Evolutionary conservation across 176 grass and related monocot genomes (phyloP).

Genomic region (Canna indica): DNA sequence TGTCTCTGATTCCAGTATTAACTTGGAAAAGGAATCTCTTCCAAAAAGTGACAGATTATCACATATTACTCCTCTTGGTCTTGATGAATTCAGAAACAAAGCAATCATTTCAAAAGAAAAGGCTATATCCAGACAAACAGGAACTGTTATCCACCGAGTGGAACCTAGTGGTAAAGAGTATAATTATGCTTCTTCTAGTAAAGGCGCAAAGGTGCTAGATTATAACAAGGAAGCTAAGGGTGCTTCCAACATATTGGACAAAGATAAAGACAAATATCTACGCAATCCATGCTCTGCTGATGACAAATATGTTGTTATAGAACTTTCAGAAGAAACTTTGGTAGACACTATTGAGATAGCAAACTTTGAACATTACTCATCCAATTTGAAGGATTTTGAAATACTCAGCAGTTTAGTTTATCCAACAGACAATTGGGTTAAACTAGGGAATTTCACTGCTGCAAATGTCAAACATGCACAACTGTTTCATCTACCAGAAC

Average conservation of each 20-base stretch:
- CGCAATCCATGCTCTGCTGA: slow-evolving; percentile 91
- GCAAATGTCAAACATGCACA: slow-evolving; percentile 67
- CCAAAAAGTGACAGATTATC: slow-evolving; percentile 37
- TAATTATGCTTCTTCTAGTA: slow-evolving; percentile 78
- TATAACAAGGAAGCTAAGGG: slow-evolving; percentile 97
- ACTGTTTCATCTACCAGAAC: slow-evolving; percentile 52
- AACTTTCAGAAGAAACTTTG: slow-evolving; percentile 97
- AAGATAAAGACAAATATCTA: slow-evolving; percentile 91
- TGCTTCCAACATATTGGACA: slow-evolving; percentile 89
- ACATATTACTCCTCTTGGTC: slow-evolving; percentile 42
- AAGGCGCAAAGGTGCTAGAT: slow-evolving; percentile 75
- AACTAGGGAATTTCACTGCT: slow-evolving; percentile 64
- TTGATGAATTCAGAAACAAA: slow-evolving; percentile 87
- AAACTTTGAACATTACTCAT: slow-evolving; percentile 95
- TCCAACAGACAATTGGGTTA: slow-evolving; percentile 75
- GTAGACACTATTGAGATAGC: slow-evolving; percentile 73
- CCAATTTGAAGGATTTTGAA: slow-evolving; percentile 86
- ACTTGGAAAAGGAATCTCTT: slow-evolving; percentile 35
- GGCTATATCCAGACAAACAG: slow-evolving; percentile 31
- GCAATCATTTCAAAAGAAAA: slow-evolving; percentile 52
- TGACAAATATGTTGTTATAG: slow-evolving; percentile 80
- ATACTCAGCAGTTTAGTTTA: slow-evolving; percentile 62
- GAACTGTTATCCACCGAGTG: slow-evolving; percentile 62
- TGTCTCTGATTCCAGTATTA: slow-evolving; percentile 16
- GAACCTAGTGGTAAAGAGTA: slow-evolving; percentile 88